Evolutionary conservation across 306 rosid species (phyloP), one percentile per base, ranked within the genome.

Genomic region (Sesbania bispinosa): DNA sequence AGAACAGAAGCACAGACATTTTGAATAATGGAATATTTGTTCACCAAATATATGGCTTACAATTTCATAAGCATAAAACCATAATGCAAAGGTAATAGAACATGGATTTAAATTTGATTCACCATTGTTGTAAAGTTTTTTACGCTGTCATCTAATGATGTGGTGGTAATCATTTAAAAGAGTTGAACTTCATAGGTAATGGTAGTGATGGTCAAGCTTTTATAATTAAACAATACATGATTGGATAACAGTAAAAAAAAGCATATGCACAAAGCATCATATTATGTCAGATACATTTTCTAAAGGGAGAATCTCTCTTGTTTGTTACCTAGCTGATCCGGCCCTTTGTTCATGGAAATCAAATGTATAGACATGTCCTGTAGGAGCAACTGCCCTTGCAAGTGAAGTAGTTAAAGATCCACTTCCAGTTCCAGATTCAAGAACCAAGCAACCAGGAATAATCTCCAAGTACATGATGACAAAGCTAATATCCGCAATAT

Each of bases 311-410:
- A 69, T 26, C n/a, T 50, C 18, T 5, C 74, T 43, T 30, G 59
- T 64, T 52, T 41, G 36, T 72, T 82, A 92, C 98, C 95, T 92
- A 15, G 98, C 98, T 2, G 96, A 88, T 59, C 70, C 89, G 6
- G 96, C 91, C 60, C 98, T 80, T 81, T 90, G 96, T 58, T 93
- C 96, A 69, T 93, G 98, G 67, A 93, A 93, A 85, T 92, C 98
- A 68, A 85, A 93, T 0, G 98, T 90, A 77, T 85, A 48, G 52
- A 90, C 93, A 8, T 88, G 98, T 65, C 96, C 96, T 1, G 71
- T 75, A 2, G 98, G 96, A 36, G 96, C 89, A 18, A 90, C 82
- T 11, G 96, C 93, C 73, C 96, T 79, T 7, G 91, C 96, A 82
- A 93, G 95, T 2, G 98, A 86, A 4, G 96, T 88, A 26, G 98